Evolutionary conservation across 345 rosid genomes (phyloP), one percentile per base, ranked within the genome.

Genomic region (Eutrema japonicum): DNA sequence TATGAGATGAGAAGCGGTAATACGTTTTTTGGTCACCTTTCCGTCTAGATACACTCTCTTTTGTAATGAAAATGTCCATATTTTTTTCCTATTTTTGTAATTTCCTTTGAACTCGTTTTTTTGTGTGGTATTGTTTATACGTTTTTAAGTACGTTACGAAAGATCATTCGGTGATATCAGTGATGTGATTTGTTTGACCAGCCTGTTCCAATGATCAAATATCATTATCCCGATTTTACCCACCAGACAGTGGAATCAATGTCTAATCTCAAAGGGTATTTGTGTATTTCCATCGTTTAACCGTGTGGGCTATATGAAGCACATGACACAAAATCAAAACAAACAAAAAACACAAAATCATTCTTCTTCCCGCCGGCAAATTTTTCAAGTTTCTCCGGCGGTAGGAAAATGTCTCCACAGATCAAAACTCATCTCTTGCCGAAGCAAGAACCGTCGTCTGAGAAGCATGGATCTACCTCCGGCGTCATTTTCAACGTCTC

Each of bases 401-500:
- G 59, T 5, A 3, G 16, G 51, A 29, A 7, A 46, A 89, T 90
- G 96, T 79, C 91, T 18, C 85, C 86, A 40, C 82, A 66, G n/a
- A 43, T 64, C n/a, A 14, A 82, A 10, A 51, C 32, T 33, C 87
- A 87, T 29, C 90, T 93, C 10, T 84, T 91, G 41, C 89, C 85
- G 13, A 78, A 78, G 36, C 56, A 64, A 55, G 73, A 73, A 59
- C 42, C 35, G 8, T 30, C 57, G 3, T 40, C 63, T 59, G 73
- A 27, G 68, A 82, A 80, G 51, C 80, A 55, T 8, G 84, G 80
- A 4, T 88, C 79, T 16, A 69, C 86, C 4, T 71, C 89, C 0
- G 96, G 98, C 2, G 91, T 96, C 2, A 89, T 94, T 75, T 94
- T 94, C 78, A 94, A 91, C 47, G 89, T 94, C 9, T 82, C 98